phyloP scores from a whole-genome alignment of 352 stramenopile species.

The Globisporangium echinulatum region DNA sequence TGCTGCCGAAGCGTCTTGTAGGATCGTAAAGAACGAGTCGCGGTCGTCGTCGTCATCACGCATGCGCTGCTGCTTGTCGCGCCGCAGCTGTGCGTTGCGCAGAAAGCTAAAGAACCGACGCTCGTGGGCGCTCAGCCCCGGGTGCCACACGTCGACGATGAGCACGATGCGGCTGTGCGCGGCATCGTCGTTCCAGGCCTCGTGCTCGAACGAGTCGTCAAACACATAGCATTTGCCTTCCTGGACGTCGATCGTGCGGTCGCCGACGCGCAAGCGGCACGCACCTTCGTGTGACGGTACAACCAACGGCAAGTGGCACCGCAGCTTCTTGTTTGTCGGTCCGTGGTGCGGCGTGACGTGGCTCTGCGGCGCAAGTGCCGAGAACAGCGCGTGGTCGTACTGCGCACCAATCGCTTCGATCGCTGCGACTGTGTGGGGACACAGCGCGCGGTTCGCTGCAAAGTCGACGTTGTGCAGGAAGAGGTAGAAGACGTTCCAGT shows the following conservation, averaged over 20 bases:
- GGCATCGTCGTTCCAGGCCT: conserved; percentile 94
- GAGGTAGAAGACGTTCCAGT: conserved; percentile 89
- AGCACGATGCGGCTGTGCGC: conserved; percentile 85
- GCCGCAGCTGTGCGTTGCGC: conserved; percentile 58
- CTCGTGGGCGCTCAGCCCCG: conserved; percentile 85
- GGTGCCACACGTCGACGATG: conserved; percentile 95
- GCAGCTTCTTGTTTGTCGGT: conserved; percentile 91
- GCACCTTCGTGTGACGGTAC: conserved; percentile 32
- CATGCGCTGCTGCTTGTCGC: conserved; percentile 38
- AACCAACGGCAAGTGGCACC: conserved; percentile 81
- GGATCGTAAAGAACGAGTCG: conserved; percentile 75
- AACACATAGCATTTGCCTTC: conserved; percentile 95
- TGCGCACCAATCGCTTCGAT: conserved; percentile 56
- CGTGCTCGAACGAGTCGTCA: conserved; percentile 98
- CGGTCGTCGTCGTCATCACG: conserved; percentile 11
- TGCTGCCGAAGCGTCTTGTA: conserved; percentile 31
- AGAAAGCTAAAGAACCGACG: conserved; percentile 84
- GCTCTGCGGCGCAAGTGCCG: conserved; percentile 67
- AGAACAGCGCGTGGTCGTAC: conserved; percentile 87
- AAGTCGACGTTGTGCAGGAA: conserved; percentile 87
- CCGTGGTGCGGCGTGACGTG: conserved; percentile 82
- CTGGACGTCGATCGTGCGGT: conserved; percentile 57
- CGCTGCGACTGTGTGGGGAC: conserved; percentile 46
- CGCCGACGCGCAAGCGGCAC: conserved; percentile 68
- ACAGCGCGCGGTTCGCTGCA: conserved; percentile 51